Percentiles rank a stretch among this genome's conserved stretches.
These are phyloP conservation scores for Copromyces sp. DNA, from an alignment of 495 filamentous ascomycete species.

Conservation along the genomic window DNA sequence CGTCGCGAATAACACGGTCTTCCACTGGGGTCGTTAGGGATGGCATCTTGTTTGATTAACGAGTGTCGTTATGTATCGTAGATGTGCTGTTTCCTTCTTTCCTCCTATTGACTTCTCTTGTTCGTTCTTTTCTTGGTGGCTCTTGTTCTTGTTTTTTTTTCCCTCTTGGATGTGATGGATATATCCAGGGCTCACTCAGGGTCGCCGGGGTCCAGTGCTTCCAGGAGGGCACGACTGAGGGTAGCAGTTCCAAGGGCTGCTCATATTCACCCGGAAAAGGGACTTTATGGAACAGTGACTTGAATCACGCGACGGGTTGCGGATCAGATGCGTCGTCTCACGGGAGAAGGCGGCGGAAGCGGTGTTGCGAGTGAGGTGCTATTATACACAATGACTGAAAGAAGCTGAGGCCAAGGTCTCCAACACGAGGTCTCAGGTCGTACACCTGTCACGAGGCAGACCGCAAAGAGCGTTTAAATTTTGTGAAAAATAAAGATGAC, in stretches of 20 bases:
- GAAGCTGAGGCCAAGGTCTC: neutral
- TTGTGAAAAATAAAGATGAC: neutral
- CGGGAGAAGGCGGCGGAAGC: neutral
- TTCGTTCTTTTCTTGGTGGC: neutral
- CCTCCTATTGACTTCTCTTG: neutral
- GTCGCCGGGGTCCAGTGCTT: constrained; percentile 22
- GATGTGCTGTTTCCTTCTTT: neutral
- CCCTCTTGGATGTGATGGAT: neutral
- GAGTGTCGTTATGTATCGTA: neutral
- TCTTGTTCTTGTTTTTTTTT: neutral
- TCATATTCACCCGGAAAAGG: constrained; percentile 19
- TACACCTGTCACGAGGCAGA: constrained; percentile 6
- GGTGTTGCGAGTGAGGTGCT: neutral
- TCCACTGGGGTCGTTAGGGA: neutral
- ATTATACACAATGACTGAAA: neutral
- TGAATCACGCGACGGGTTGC: constrained; percentile 8
- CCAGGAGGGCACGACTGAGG: constrained; percentile 21
- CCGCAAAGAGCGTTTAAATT: neutral
- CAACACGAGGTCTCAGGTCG: constrained; percentile 24
- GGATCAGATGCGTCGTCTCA: constrained; percentile 5
- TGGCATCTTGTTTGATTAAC: neutral
- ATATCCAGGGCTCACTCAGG: constrained; percentile 12
- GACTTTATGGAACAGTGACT: neutral
- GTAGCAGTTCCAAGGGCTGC: constrained; percentile 22
- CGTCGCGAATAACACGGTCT: neutral